These are phyloP conservation scores for Penicillium soppii DNA, from an alignment of 495 filamentous ascomycete species.

Conservation along the genomic window DNA sequence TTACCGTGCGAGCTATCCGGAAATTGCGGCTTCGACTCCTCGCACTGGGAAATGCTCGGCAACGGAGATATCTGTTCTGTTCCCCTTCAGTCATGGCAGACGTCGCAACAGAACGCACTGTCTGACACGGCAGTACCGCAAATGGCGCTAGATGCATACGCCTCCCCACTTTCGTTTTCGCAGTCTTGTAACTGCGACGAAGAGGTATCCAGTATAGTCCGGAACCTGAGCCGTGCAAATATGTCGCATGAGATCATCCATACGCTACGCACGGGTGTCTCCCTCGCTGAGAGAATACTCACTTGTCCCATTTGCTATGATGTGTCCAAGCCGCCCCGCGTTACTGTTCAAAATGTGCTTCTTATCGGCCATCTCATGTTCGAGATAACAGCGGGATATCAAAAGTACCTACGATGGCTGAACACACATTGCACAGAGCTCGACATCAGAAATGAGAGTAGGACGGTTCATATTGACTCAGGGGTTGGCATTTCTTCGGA, in stretches of 20 bases:
- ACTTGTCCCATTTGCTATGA: constrained; percentile 27
- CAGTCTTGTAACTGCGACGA: constrained; percentile 27
- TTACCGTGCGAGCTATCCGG: constrained; percentile 16
- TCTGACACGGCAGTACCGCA: not conserved
- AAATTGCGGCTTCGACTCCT: constrained; percentile 16
- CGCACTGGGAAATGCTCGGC: constrained; percentile 14
- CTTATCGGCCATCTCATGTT: constrained; percentile 27
- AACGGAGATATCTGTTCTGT: constrained; percentile 15
- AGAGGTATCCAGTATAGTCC: constrained; percentile 21
- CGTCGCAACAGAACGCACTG: not conserved
- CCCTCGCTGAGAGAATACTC: constrained; percentile 19
- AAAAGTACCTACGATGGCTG: constrained; percentile 25
- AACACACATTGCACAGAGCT: constrained; percentile 16
- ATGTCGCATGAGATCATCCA: constrained; percentile 20
- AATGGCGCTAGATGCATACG: constrained; percentile 5
- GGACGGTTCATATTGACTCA: constrained; percentile 16
- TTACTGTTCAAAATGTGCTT: constrained; percentile 28
- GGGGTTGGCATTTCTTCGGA: constrained; percentile 13
- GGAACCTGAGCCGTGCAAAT: constrained; percentile 15
- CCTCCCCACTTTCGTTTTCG: constrained; percentile 15
- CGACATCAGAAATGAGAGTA: constrained; percentile 5
- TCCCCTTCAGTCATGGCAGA: constrained; percentile 15
- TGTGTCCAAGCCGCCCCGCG: constrained; percentile 24
- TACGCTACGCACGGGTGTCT: constrained; percentile 16
- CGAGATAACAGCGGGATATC: constrained; percentile 23